A percentile compares a stretch with the other conserved stretches of the same genome.
These are phyloP conservation scores for Cucumis cinereus DNA, from an alignment of 306 rosid genomes.

Conservation along the genomic window DNA sequence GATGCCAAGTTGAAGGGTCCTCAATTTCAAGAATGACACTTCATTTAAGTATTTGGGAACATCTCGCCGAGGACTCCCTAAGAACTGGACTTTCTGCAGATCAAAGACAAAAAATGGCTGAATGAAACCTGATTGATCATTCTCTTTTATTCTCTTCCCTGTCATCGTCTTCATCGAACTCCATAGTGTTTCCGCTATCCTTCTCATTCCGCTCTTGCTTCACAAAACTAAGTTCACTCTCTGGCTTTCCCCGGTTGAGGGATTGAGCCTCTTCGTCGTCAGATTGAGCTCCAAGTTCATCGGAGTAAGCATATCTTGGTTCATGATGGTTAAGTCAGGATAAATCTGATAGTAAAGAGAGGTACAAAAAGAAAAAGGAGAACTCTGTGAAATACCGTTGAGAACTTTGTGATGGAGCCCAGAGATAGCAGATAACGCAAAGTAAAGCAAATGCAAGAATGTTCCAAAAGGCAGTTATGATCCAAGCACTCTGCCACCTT, in stretches of 20 bases:
- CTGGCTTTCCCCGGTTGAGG: constrained; percentile 45
- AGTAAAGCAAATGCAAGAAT: constrained; percentile 69
- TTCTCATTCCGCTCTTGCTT: constrained; percentile 45
- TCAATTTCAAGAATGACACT: not conserved
- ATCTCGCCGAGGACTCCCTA: not conserved
- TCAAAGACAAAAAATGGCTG: not conserved
- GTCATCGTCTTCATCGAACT: constrained; percentile 39
- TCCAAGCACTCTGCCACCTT: constrained; percentile 97
- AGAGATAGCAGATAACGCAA: constrained; percentile 76
- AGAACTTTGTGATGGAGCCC: constrained; percentile 99
- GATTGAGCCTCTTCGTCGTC: constrained; percentile 78
- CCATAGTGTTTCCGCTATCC: constrained; percentile 15
- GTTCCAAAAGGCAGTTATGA: constrained; percentile 96
- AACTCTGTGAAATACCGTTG: constrained; percentile 39
- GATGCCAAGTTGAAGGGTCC: not conserved
- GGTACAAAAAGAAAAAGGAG: no score
- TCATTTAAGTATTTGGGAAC: not conserved
- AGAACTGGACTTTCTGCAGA: not conserved
- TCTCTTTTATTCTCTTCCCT: constrained; percentile 79
- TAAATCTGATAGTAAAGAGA: not conserved
- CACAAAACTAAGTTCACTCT: constrained; percentile 50
- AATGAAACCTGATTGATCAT: constrained; percentile 24
- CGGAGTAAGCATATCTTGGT: constrained; percentile 84
- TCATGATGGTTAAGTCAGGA: not conserved
- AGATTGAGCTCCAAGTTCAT: constrained; percentile 64